These are phyloP conservation scores for Ogataea angusta DNA, from an alignment of 805 yeast species.

Conservation along the genomic window DNA sequence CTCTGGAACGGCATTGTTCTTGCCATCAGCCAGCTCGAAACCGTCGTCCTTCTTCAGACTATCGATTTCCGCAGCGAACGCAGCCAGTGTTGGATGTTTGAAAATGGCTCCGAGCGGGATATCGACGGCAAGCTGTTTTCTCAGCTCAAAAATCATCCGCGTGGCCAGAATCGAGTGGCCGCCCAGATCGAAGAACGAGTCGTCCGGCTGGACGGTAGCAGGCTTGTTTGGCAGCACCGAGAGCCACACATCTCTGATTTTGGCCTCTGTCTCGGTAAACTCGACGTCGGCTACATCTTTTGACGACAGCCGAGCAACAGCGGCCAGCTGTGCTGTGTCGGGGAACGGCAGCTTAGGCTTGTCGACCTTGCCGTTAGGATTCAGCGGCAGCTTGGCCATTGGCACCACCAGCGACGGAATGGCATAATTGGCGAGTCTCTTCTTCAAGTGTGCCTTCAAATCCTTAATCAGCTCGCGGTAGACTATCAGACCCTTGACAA, in stretches of 20 bases:
- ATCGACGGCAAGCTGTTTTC: conserved; percentile 74
- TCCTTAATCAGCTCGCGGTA: conserved; percentile 77
- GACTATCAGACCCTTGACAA: conserved; percentile 74
- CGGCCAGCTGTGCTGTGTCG: conserved; percentile 75
- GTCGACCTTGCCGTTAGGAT: conserved; percentile 98
- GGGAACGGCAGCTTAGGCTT: conserved; percentile 97
- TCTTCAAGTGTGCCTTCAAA: conserved; percentile 77
- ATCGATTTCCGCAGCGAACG: conserved; percentile 72
- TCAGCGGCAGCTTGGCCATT: conserved; percentile 78
- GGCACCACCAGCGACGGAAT: conserved; percentile 92
- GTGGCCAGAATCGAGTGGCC: conserved; percentile 98
- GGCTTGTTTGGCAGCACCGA: conserved; percentile 83
- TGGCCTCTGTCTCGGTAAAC: conserved; percentile 62
- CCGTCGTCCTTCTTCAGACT: conserved; percentile 49
- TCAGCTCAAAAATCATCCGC: conserved; percentile 88
- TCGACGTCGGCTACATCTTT: conserved; percentile 44
- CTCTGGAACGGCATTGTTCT: conserved; percentile 28
- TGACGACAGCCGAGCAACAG: conserved; percentile 58
- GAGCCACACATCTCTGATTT: conserved; percentile 81
- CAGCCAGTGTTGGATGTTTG: conserved; percentile 80
- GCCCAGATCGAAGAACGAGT: conserved; percentile 94
- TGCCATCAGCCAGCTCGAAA: conserved; percentile 40
- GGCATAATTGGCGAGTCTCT: conserved; percentile 88
- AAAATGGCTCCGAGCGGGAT: conserved; percentile 88
- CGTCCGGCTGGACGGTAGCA: conserved; percentile 68